Base-by-base conservation (phyloP, 1,139 yeast genomes). In the Wickerhamomyces sp. region DNA sequence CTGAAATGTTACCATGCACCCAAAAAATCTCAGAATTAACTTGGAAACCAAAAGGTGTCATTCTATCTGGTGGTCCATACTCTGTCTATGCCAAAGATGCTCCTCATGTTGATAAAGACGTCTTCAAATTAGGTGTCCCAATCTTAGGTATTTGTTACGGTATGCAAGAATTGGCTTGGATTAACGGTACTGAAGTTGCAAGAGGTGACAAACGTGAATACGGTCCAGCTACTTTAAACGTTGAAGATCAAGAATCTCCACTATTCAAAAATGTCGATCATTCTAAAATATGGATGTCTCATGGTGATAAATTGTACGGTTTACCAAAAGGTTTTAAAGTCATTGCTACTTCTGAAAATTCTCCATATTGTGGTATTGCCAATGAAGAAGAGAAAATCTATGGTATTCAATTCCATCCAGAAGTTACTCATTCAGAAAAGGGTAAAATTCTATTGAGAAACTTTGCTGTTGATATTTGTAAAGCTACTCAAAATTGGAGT, bases 391-490 rank as follows among this genome's bases (percentile, higher is more conserved):
- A 86, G 61, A 69, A 72, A 51, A 90, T 93, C 62, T 93, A 75
- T 69, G 99, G 99, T 67, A 87, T 93, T 61, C 99, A 93, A 73
- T 93, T 93, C 82, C 99, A 93, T 72, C 99, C 99, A 41, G 99
- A 93, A 75, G 99, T 93, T 51, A 90, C 98, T 40, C 99, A 93
- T 70, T 89, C 98, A 49, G 78, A 79, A 57, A 85, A 88, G 70
- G 99, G 99, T 67, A 90, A 86, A 68, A 76, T 75, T 56, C 72
- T 93, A 63, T 78, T 93, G 64, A 84, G 78, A 73, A 94, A 93
- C 75, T 93, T 93, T 66, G 99, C 99, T 44, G 86, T 90, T 52
- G 79, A 79, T 57, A 88, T 94, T 61, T 93, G 99, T 77, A 64
- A 84, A 52, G 95, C 94, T 55, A 67, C 74, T 43, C 89, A 87